A percentile compares a stretch with the other conserved stretches of the same genome.
Evolutionary conservation across 768 basidiomycete species (phyloP).

Genomic region (Leccinum disarticulatum): DNA sequence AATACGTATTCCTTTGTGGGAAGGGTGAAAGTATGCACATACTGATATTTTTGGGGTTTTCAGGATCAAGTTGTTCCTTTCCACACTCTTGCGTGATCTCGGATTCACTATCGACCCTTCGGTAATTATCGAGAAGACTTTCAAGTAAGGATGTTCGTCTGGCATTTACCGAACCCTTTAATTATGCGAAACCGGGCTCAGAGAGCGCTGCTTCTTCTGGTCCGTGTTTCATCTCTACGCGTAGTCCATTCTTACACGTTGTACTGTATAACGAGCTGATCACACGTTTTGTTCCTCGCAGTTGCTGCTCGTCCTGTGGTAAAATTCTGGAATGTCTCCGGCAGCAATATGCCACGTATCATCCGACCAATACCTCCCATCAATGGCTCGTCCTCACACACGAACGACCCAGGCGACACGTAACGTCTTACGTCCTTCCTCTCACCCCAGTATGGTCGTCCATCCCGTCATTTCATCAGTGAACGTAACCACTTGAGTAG

Average conservation of each 20-base stretch:
- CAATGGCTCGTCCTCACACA: slow-evolving; percentile 10
- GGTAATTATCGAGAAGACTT: slow-evolving; percentile 59
- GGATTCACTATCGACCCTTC: slow-evolving; percentile 51
- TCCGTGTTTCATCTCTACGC: slow-evolving; percentile 20
- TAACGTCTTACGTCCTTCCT: slow-evolving; percentile 15
- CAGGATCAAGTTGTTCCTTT: slow-evolving; percentile 66
- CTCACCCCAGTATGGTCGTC: slow-evolving; percentile 11
- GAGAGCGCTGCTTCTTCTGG: slow-evolving; percentile 12
- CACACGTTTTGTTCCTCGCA: slow-evolving; percentile 21
- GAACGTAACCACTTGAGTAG: slow-evolving; percentile 11
- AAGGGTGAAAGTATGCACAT: neutral
- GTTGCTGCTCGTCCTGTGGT: slow-evolving; percentile 60
- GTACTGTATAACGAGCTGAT: slow-evolving; percentile 16
- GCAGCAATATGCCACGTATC: slow-evolving; percentile 62
- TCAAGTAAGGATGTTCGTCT: slow-evolving; percentile 47
- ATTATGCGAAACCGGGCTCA: slow-evolving; percentile 20
- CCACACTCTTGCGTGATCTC: slow-evolving; percentile 55
- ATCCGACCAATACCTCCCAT: slow-evolving; percentile 35
- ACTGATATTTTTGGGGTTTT: slow-evolving; percentile 25
- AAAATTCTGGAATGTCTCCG: slow-evolving; percentile 50
- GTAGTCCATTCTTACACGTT: slow-evolving; percentile 9
- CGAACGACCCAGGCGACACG: slow-evolving; percentile 8
- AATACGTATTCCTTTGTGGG: slow-evolving; percentile 1
- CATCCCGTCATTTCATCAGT: slow-evolving; percentile 23
- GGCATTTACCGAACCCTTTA: slow-evolving; percentile 20